phyloP scores from a whole-genome alignment of 495 filamentous ascomycete species.

The Aspergillus conjunctus region DNA sequence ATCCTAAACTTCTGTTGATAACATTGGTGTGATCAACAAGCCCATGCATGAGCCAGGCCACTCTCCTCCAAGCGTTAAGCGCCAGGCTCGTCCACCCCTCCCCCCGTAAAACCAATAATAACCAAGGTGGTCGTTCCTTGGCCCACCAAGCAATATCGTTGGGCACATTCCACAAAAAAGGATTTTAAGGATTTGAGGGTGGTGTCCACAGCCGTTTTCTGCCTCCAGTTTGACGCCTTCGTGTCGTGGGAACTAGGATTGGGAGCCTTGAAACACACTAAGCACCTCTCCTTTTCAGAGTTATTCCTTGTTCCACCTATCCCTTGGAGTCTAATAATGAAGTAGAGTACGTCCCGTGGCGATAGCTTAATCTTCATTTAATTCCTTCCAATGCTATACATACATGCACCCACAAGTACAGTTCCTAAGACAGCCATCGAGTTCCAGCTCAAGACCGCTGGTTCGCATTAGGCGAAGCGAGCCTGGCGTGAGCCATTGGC shows the following conservation, averaged over 20 bases:
- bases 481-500: slow-evolving; percentile 20
- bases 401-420: slow-evolving; percentile 19
- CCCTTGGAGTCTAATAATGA: no score
- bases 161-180: background rate
- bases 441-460: slow-evolving; percentile 21
- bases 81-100: slow-evolving; percentile 12
- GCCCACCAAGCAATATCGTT: background rate
- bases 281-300: no score
- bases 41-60: slow-evolving; percentile 10
- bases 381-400: slow-evolving; percentile 2
- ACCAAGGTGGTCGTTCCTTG: background rate
- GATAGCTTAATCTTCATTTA: background rate
- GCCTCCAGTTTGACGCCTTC: no score
- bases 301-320: no score
- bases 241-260: no score
- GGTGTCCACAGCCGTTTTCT: no score
- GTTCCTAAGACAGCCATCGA: slow-evolving; percentile 6
- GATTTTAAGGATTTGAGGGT: no score
- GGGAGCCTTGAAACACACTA: no score
- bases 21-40: slow-evolving; percentile 12
- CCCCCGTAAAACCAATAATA: slow-evolving; percentile 8
- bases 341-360: no score
- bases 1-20: background rate
- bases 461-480: slow-evolving; percentile 17
- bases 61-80: slow-evolving; percentile 16